phyloP scores from a whole-genome alignment of 179 eudicot genomes.

The Silene vulgaris region DNA sequence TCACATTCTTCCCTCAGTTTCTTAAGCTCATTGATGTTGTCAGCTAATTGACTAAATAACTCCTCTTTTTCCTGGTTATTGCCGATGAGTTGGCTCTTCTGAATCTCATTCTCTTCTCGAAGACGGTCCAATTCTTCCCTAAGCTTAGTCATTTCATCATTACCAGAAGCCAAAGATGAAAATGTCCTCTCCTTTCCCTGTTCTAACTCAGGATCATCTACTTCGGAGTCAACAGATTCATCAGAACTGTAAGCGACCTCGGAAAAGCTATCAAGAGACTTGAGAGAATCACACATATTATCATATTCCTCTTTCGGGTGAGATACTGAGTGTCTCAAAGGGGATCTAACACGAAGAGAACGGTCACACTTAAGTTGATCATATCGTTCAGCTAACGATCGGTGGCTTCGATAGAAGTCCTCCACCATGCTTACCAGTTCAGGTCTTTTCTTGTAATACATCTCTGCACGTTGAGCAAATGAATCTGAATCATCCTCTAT shows the following conservation, averaged over 20 bases:
- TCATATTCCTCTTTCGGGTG: slow-evolving; percentile 33
- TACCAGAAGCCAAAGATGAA: slow-evolving; percentile 13
- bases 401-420: slow-evolving; percentile 72
- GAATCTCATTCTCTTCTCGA: slow-evolving; percentile 30
- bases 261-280: slow-evolving; percentile 49
- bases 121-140: slow-evolving; percentile 32
- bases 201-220: slow-evolving; percentile 68
- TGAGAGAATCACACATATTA: slow-evolving; percentile 27
- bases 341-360: slow-evolving; percentile 40
- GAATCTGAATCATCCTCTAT: slow-evolving; percentile 95
- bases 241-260: slow-evolving; percentile 55
- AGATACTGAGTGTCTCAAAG: slow-evolving; percentile 44
- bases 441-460: slow-evolving; percentile 94
- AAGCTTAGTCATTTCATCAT: slow-evolving; percentile 29
- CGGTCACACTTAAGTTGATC: slow-evolving; percentile 64
- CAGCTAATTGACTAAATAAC: slow-evolving; percentile 14
- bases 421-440: slow-evolving; percentile 75
- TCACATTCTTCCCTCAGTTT: slow-evolving; percentile 21
- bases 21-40: slow-evolving; percentile 16
- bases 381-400: slow-evolving; percentile 73
- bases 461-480: slow-evolving; percentile 87
- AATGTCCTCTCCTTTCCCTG: slow-evolving; percentile 23
- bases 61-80: slow-evolving; percentile 25
- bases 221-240: slow-evolving; percentile 55
- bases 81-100: slow-evolving; percentile 17